phyloP scores from a whole-genome alignment of 2,329 filamentous ascomycete genomes.

The Xylariaceae sp. region DNA sequence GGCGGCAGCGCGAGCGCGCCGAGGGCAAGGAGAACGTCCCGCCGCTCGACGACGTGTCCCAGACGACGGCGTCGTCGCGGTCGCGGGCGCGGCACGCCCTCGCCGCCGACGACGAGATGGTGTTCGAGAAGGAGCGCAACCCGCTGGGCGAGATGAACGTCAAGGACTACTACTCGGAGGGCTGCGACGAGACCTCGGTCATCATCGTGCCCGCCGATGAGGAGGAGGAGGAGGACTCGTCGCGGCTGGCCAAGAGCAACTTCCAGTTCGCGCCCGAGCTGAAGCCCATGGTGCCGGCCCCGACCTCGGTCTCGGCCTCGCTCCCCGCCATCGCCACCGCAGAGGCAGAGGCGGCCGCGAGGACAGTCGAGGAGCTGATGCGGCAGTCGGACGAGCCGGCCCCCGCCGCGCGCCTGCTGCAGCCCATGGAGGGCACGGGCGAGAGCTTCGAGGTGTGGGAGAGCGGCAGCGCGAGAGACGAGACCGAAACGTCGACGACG shows the following conservation, averaged over 20 bases:
- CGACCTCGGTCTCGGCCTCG: not conserved
- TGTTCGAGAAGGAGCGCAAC: slow-evolving; percentile 55
- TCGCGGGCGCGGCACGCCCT: slow-evolving; percentile 26
- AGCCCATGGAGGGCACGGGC: slow-evolving; percentile 50
- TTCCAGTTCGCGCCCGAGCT: slow-evolving; percentile 22
- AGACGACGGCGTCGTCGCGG: slow-evolving; percentile 38
- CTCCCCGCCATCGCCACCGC: not conserved
- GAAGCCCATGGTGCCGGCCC: slow-evolving; percentile 16
- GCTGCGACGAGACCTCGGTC: slow-evolving; percentile 54
- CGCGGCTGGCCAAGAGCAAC: slow-evolving; percentile 4
- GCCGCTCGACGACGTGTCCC: slow-evolving; percentile 57
- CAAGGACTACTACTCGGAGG: slow-evolving; percentile 59
- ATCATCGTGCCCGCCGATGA: slow-evolving; percentile 57
- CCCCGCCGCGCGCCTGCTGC: slow-evolving; percentile 39
- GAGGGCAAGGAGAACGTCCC: slow-evolving; percentile 90
- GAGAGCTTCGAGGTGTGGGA: slow-evolving; percentile 64
- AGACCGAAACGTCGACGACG: no score
- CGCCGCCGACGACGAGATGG: slow-evolving; percentile 41
- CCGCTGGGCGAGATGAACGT: slow-evolving; percentile 62
- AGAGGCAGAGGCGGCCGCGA: slow-evolving; percentile 15
- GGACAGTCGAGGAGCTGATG: slow-evolving; percentile 32
- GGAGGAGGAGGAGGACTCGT: slow-evolving; percentile 28
- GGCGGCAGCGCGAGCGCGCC: slow-evolving; percentile 41
- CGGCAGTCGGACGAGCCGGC: slow-evolving; percentile 26
- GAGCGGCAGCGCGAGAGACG: slow-evolving; percentile 57